Conservation (phyloP, 768 basidiomycete species). For the Cyathus striatus region DNA sequence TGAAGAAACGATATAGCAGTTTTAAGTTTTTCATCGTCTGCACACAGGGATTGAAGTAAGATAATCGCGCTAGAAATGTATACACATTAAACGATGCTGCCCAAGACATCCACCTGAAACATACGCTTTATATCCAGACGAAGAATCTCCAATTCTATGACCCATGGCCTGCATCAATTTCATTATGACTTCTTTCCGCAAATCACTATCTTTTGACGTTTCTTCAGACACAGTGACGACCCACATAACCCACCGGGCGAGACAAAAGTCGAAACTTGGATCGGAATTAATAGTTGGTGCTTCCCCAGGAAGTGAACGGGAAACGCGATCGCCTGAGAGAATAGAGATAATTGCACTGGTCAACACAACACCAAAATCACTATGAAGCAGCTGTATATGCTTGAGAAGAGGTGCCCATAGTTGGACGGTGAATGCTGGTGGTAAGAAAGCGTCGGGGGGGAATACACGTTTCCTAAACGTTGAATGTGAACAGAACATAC, state of each 20-base stretch:
- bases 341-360: constrained; percentile 36
- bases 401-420: constrained; percentile 65
- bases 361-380: constrained; percentile 46
- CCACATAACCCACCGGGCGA: constrained; percentile 74
- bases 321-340: constrained; percentile 19
- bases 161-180: constrained; percentile 45
- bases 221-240: constrained; percentile 34
- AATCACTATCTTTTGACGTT: constrained; percentile 25
- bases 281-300: too few species aligned
- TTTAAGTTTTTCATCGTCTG: too few species aligned
- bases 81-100: too few species aligned
- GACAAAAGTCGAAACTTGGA: constrained; percentile 46
- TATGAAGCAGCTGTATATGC: constrained; percentile 53
- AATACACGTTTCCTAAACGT: constrained; percentile 50
- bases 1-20: too few species aligned
- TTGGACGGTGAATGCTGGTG: constrained; percentile 45
- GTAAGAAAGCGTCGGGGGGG: constrained; percentile 35
- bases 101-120: too few species aligned
- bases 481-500: constrained; percentile 43
- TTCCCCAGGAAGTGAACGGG: too few species aligned
- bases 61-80: too few species aligned
- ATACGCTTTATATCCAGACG: constrained; percentile 27
- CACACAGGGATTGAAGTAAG: too few species aligned
- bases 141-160: constrained; percentile 19
- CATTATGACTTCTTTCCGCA: constrained; percentile 40